These are phyloP conservation scores for Gynochthodes officinalis DNA, from an alignment of 257 asterid genomes.

Conservation along the genomic window DNA sequence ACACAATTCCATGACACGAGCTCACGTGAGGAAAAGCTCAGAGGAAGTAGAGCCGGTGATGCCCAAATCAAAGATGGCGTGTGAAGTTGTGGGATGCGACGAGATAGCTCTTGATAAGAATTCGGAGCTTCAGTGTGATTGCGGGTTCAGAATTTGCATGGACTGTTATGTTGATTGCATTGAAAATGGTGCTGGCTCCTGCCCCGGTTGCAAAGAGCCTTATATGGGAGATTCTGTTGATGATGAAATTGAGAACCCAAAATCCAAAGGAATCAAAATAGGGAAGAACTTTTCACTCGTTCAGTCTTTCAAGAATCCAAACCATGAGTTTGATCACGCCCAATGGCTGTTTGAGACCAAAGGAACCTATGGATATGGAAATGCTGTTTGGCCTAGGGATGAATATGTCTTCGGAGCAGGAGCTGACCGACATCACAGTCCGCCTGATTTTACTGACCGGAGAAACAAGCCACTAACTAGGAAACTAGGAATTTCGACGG, in stretches of 20 bases:
- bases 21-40: constrained; percentile 60
- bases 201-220: constrained; percentile 88
- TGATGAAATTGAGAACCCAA: constrained; percentile 44
- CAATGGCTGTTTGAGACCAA: constrained; percentile 92
- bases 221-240: constrained; percentile 44
- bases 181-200: constrained; percentile 46
- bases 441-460: constrained; percentile 73
- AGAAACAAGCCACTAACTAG: constrained; percentile 84
- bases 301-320: constrained; percentile 81
- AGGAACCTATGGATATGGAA: constrained; percentile 97
- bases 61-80: constrained; percentile 48
- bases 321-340: constrained; percentile 76
- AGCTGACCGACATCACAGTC: constrained; percentile 47
- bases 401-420: constrained; percentile 58
- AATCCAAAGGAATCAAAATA: constrained; percentile 47
- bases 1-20: constrained; percentile 67
- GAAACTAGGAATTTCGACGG: constrained; percentile 77
- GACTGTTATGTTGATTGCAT: constrained; percentile 71
- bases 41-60: constrained; percentile 40
- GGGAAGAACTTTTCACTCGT: constrained; percentile 81
- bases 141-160: constrained; percentile 69
- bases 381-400: constrained; percentile 88
- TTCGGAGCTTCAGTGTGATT: constrained; percentile 55
- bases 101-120: constrained; percentile 46
- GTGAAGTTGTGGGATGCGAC: constrained; percentile 82